Percentiles rank a stretch among this genome's conserved stretches.
These are phyloP conservation scores for Apophysomyces sp. DNA, from an alignment of 371 early-diverging fungal species.

Conservation along the genomic window DNA sequence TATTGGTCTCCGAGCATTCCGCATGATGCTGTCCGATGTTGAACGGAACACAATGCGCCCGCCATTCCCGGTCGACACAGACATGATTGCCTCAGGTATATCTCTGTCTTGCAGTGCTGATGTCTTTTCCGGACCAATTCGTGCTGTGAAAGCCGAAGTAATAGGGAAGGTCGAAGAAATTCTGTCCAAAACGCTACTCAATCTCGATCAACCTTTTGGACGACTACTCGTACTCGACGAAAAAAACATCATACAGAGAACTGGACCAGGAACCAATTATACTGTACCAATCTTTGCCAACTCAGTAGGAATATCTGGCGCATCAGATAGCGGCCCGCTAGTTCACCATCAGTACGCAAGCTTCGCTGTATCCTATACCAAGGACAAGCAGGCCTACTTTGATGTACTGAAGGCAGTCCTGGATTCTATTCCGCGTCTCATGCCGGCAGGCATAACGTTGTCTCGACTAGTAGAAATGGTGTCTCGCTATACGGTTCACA, in stretches of 20 bases:
- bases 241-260: conserved; percentile 44
- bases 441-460: conserved; percentile 67
- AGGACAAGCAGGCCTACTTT: conserved; percentile 69
- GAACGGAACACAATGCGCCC: conserved; percentile 55
- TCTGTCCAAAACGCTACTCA: conserved; percentile 48
- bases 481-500: conserved; percentile 75
- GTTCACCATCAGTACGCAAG: conserved; percentile 62
- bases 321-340: conserved; percentile 34
- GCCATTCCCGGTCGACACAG: conserved; percentile 56
- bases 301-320: conserved; percentile 19
- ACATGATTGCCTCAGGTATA: conserved; percentile 43
- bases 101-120: conserved; percentile 38
- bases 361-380: conserved; percentile 60
- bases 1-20: conserved; percentile 73
- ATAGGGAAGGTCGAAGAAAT: conserved; percentile 58
- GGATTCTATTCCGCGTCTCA: conserved; percentile 72
- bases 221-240: conserved; percentile 50
- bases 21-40: conserved; percentile 68
- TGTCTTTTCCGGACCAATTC: conserved; percentile 33
- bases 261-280: conserved; percentile 21
- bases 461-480: conserved; percentile 74
- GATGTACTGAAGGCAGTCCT: conserved; percentile 67
- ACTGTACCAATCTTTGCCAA: conserved; percentile 39
- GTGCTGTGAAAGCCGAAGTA: conserved; percentile 43
- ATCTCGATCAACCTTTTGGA: conserved; percentile 60